Evolutionary conservation across 2,329 filamentous ascomycete species (phyloP).

Genomic region (Aureobasidium musti): DNA sequence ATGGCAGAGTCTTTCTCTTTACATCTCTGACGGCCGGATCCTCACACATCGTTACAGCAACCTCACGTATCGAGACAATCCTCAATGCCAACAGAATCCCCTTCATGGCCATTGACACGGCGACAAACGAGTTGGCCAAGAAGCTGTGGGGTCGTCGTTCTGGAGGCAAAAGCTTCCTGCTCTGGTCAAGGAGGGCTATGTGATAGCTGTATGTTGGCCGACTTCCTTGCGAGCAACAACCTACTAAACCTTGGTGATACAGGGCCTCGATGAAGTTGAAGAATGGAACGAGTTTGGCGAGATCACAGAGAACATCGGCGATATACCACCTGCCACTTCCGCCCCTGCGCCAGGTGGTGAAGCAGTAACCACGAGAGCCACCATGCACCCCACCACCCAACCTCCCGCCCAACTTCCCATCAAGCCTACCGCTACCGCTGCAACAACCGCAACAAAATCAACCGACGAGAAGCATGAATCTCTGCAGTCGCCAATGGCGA

Average conservation of each 20-base stretch:
- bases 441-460: not conserved
- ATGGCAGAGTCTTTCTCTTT: conserved; percentile 77
- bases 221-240: not conserved
- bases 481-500: conserved; percentile 38
- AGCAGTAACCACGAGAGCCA: conserved; percentile 25
- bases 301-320: conserved; percentile 76
- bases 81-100: conserved; percentile 91
- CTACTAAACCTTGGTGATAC: conserved; percentile 11
- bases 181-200: conserved; percentile 80
- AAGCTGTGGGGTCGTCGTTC: conserved; percentile 85
- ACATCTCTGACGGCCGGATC: conserved; percentile 95
- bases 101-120: conserved; percentile 89
- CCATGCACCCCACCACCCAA: conserved; percentile 27
- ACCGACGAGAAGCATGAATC: conserved; percentile 35
- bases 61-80: conserved; percentile 93
- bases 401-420: conserved; percentile 24
- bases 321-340: conserved; percentile 47
- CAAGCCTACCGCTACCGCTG: conserved; percentile 30
- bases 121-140: conserved; percentile 83
- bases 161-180: conserved; percentile 87
- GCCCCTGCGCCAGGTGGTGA: conserved; percentile 31
- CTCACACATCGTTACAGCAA: conserved; percentile 94
- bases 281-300: conserved; percentile 99
- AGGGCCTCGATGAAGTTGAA: conserved; percentile 93
- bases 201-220: conserved; percentile 72